phyloP scores from a whole-genome alignment of 2,329 filamentous ascomycete genomes.

The Bipolaris victoriae region DNA sequence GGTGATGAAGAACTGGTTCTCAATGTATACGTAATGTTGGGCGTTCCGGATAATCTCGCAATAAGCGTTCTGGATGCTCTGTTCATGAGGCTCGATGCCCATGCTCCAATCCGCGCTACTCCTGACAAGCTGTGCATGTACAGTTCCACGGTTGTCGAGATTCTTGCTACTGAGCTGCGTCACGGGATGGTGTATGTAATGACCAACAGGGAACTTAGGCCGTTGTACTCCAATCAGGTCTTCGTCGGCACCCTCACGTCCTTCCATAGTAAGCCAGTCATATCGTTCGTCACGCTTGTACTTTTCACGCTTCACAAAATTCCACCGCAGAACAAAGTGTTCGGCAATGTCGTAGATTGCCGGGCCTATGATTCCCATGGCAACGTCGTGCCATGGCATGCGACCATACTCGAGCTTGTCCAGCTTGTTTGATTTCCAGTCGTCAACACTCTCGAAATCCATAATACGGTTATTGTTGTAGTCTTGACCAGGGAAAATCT shows the following conservation, averaged over 20 bases:
- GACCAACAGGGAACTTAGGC: conserved; percentile 85
- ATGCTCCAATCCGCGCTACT: conserved; percentile 94
- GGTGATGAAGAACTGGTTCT: conserved; percentile 94
- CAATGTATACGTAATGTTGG: conserved; percentile 93
- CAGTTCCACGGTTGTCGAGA: conserved; percentile 66
- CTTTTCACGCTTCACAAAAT: conserved; percentile 96
- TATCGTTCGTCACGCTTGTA: conserved; percentile 87
- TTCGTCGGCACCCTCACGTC: conserved; percentile 77
- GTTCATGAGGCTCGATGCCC: conserved; percentile 77
- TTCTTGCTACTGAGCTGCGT: conserved; percentile 71
- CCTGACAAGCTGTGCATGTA: conserved; percentile 84
- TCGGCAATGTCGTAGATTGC: conserved; percentile 93
- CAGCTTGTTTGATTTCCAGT: conserved; percentile 93
- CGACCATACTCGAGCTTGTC: conserved; percentile 89
- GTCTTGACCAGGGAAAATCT: conserved; percentile 94
- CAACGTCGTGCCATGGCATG: conserved; percentile 98
- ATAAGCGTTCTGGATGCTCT: conserved; percentile 88
- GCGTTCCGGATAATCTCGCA: conserved; percentile 83
- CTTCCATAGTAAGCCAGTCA: conserved; percentile 83
- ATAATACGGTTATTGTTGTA: conserved; percentile 98
- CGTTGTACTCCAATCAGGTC: conserved; percentile 87
- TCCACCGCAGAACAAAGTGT: conserved; percentile 94
- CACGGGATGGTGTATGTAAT: conserved; percentile 82
- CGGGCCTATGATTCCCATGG: conserved; percentile 88
- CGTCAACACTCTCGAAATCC: conserved; percentile 89